These are phyloP conservation scores for Microdochium trichocladiopsis DNA, from an alignment of 2,329 filamentous ascomycete species.

Conservation along the genomic window DNA sequence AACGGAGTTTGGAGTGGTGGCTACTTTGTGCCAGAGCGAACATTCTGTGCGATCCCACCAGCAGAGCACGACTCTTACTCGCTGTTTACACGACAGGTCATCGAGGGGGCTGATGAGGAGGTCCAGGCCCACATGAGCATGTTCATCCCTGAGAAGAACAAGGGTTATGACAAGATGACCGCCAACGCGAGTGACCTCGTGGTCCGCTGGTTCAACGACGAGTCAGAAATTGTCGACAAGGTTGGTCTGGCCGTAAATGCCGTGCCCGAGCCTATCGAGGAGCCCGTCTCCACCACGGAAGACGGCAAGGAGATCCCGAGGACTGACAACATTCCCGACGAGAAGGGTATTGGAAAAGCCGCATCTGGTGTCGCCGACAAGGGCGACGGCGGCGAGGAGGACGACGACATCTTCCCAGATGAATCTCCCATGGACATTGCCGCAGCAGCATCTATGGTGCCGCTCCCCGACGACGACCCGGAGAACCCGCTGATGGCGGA, in stretches of 20 bases:
- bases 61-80: constrained; percentile 32
- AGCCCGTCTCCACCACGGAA: constrained; percentile 22
- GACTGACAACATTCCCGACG: constrained; percentile 12
- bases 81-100: constrained; percentile 47
- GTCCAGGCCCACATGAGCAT: constrained; percentile 64
- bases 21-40: constrained; percentile 59
- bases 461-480: constrained; percentile 34
- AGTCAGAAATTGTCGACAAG: constrained; percentile 37
- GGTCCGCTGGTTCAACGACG: constrained; percentile 46
- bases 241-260: constrained; percentile 35
- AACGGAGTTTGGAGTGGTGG: constrained; percentile 58
- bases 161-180: constrained; percentile 57
- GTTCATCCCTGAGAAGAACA: constrained; percentile 56
- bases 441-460: constrained; percentile 41
- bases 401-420: constrained; percentile 20
- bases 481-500: constrained; percentile 19
- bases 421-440: constrained; percentile 45
- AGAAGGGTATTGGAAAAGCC: constrained; percentile 1
- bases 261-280: constrained; percentile 26
- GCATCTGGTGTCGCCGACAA: constrained; percentile 1
- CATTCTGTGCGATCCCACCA: constrained; percentile 68
- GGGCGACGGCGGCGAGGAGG: constrained; percentile 7
- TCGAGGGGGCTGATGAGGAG: constrained; percentile 62
- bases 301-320: constrained; percentile 21
- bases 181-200: constrained; percentile 50